Evolutionary conservation across 129 eudicot genomes (phyloP).

Genomic region (Flaveria linearis): DNA sequence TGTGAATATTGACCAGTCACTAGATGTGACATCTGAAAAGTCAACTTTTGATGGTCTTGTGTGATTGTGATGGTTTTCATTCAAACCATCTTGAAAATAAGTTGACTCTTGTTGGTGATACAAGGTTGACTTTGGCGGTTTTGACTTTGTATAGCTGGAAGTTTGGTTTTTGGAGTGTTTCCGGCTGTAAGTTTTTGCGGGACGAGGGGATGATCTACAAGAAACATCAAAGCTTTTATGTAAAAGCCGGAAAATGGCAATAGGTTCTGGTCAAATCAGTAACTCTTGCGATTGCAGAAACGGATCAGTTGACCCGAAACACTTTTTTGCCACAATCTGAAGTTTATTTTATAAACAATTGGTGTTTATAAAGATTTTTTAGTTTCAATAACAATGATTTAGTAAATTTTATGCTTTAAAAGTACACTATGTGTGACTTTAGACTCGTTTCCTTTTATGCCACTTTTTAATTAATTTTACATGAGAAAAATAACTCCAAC

Average conservation of each 20-base stretch:
- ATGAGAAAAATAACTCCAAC: not conserved
- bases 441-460: not conserved
- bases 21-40: constrained; percentile 73
- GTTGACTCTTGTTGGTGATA: constrained; percentile 42
- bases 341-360: not conserved
- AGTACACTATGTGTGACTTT: not conserved
- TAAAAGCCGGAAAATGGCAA: not conserved
- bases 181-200: constrained; percentile 33
- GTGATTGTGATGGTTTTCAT: constrained; percentile 33
- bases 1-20: constrained; percentile 86
- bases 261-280: constrained; percentile 2
- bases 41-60: constrained; percentile 43
- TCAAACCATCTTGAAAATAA: constrained; percentile 26
- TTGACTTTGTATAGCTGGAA: constrained; percentile 42
- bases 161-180: constrained; percentile 43
- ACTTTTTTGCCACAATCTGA: not conserved
- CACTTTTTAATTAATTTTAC: not conserved
- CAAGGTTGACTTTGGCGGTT: constrained; percentile 40
- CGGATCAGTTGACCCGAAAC: constrained; percentile 15
- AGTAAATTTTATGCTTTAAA: not conserved
- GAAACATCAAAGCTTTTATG: constrained; percentile 15
- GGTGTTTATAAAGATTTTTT: not conserved
- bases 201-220: constrained; percentile 73
- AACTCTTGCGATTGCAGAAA: not conserved
- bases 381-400: constrained; percentile 4